phyloP scores from a whole-genome alignment of 1,284 basidiomycete genomes.

The Bjerkandera adusta region DNA sequence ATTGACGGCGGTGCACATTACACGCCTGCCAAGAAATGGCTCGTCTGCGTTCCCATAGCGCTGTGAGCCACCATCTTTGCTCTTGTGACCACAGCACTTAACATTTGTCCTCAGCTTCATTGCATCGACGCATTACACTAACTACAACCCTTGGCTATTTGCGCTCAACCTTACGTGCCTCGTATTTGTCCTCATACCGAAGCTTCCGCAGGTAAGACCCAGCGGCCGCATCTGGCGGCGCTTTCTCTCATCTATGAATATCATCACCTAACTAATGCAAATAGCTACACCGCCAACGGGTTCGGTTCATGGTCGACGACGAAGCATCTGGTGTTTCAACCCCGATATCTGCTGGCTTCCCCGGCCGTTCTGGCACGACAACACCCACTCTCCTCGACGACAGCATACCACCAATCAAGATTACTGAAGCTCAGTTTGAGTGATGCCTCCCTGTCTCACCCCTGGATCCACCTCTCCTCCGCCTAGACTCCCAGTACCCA shows the following conservation, averaged over 20 bases:
- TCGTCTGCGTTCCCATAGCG: constrained; percentile 87
- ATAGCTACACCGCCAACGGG: constrained; percentile 77
- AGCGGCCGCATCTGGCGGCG: neutral
- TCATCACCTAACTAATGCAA: constrained; percentile 6
- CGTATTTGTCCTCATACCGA: constrained; percentile 87
- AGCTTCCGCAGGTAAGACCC: constrained; percentile 80
- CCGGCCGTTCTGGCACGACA: constrained; percentile 25
- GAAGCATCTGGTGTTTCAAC: constrained; percentile 59
- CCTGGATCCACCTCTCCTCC: too few species aligned
- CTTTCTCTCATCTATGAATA: constrained; percentile 5
- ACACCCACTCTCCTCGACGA: constrained; percentile 26
- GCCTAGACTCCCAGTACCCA: too few species aligned
- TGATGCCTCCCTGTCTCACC: constrained; percentile 1
- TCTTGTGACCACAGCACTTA: neutral
- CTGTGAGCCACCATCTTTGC: constrained; percentile 62
- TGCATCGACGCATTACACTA: constrained; percentile 97
- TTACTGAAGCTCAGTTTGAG: constrained; percentile 31
- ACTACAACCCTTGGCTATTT: constrained; percentile 92
- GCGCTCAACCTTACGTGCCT: constrained; percentile 88
- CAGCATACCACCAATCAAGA: constrained; percentile 28
- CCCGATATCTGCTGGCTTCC: constrained; percentile 56
- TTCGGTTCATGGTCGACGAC: constrained; percentile 67
- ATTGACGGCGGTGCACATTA: constrained; percentile 99
- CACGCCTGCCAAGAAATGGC: constrained; percentile 98
- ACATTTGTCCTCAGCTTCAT: constrained; percentile 68